Evolutionary conservation across 202 grass and related monocot genomes (phyloP).

Genomic region (Bolboschoenoplectus hybrid): DNA sequence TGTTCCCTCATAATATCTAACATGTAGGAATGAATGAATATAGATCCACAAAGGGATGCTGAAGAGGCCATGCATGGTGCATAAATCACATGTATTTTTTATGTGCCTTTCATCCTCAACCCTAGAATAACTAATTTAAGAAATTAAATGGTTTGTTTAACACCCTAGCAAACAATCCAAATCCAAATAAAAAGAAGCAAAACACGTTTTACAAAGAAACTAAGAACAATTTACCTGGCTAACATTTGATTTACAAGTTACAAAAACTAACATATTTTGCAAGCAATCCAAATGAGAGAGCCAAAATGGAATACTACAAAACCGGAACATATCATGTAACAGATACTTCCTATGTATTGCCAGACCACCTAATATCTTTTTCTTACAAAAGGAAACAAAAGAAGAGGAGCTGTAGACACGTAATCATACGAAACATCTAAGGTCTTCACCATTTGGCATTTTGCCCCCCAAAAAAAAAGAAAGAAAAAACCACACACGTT

Average conservation of each 20-base stretch:
- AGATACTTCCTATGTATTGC: constrained; percentile 1
- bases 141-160: neutral
- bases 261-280: constrained; percentile 17
- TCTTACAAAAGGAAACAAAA: constrained; percentile 1
- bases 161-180: neutral
- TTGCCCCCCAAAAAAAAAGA: neutral
- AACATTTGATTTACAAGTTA: constrained; percentile 23
- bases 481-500: neutral
- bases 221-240: constrained; percentile 25
- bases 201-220: constrained; percentile 13
- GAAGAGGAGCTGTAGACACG: neutral
- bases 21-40: neutral
- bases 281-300: neutral
- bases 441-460: neutral
- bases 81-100: neutral
- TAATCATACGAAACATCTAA: neutral
- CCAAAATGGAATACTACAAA: constrained; percentile 18
- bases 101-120: neutral
- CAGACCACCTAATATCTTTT: constrained; percentile 9
- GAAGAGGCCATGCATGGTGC: neutral
- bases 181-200: constrained; percentile 14
- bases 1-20: neutral
- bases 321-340: neutral
- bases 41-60: neutral
- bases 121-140: constrained; percentile 3